These are phyloP conservation scores for Lipomyces anomalus DNA, from an alignment of 805 yeast genomes.

Conservation along the genomic window DNA sequence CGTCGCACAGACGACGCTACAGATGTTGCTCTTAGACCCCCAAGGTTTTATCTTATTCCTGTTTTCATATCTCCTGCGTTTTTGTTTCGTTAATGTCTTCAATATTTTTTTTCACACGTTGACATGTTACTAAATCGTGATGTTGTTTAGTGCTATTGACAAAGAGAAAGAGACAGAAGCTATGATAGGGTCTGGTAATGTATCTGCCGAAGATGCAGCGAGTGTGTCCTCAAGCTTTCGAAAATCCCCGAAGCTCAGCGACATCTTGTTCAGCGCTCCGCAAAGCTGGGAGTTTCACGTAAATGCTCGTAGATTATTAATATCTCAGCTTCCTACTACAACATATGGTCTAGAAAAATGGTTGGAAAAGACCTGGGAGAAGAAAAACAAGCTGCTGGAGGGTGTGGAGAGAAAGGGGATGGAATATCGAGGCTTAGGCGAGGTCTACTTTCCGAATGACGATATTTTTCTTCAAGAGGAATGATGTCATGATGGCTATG, in stretches of 20 bases:
- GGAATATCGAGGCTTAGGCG: constrained; percentile 30
- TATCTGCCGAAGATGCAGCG: constrained; percentile 20
- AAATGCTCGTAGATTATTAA: constrained; percentile 11
- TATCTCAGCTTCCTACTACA: constrained; percentile 32
- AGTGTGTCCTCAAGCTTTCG: too few relatives aligned
- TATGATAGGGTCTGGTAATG: constrained; percentile 20
- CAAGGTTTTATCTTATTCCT: too few relatives aligned
- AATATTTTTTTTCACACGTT: too few relatives aligned
- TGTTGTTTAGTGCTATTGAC: constrained; percentile 13
- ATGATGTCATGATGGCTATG: constrained; percentile 5
- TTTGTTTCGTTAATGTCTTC: too few relatives aligned
- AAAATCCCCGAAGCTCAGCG: too few relatives aligned
- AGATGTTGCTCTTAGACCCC: too few relatives aligned
- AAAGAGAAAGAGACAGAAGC: constrained; percentile 9
- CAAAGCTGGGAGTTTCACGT: constrained; percentile 18
- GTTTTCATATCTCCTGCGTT: too few relatives aligned
- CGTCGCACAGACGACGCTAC: constrained; percentile 14
- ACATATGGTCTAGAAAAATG: constrained; percentile 33
- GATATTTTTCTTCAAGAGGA: constrained; percentile 5
- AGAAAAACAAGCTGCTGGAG: constrained; percentile 42
- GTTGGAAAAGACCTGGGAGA: constrained; percentile 39
- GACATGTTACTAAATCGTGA: too few relatives aligned
- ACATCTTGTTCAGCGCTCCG: constrained; percentile 11
- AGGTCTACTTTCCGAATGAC: constrained; percentile 34
- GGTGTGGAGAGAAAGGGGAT: constrained; percentile 49